Percentiles rank a stretch among this genome's conserved stretches.
Conservation (phyloP, 805 yeast species). For the Metschnikowia sp. region DNA sequence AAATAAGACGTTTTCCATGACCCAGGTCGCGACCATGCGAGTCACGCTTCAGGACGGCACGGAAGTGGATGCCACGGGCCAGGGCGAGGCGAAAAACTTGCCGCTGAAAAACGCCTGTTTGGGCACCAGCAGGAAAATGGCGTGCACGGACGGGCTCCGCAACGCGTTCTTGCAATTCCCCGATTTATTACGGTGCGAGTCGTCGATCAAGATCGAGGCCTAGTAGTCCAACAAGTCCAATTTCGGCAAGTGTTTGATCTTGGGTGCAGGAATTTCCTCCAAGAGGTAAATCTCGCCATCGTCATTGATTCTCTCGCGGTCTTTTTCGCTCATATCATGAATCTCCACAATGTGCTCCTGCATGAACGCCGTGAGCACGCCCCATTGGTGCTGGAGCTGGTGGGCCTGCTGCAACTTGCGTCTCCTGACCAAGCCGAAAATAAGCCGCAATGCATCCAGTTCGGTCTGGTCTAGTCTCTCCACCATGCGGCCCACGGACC, state of each 20-base stretch:
- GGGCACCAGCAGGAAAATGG: constrained; percentile 44
- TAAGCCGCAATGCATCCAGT: constrained; percentile 67
- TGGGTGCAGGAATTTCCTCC: constrained; percentile 74
- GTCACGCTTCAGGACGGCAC: constrained; percentile 46
- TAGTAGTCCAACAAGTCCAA: constrained; percentile 58
- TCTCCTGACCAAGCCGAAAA: constrained; percentile 75
- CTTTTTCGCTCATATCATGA: constrained; percentile 76
- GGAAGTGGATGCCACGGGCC: constrained; percentile 33
- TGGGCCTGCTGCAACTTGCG: constrained; percentile 74
- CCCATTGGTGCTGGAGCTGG: constrained; percentile 68
- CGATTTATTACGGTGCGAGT: constrained; percentile 4
- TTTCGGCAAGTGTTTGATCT: constrained; percentile 58
- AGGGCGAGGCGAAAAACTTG: constrained; percentile 32
- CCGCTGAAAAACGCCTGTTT: constrained; percentile 34
- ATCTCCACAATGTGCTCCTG: constrained; percentile 69
- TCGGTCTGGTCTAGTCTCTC: constrained; percentile 76
- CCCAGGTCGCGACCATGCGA: constrained; percentile 28
- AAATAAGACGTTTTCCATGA: constrained; percentile 20
- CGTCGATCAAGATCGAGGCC: constrained; percentile 6
- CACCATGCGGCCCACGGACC: constrained; percentile 81
- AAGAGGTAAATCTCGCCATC: constrained; percentile 78
- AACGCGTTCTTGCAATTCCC: constrained; percentile 38
- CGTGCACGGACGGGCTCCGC: constrained; percentile 44
- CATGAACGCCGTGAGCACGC: constrained; percentile 53
- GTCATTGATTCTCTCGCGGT: constrained; percentile 85